Evolutionary conservation across 139 green algal genomes (phyloP), one percentile per base, ranked within the genome.

Genomic region (Chlamydomonas sp.): DNA sequence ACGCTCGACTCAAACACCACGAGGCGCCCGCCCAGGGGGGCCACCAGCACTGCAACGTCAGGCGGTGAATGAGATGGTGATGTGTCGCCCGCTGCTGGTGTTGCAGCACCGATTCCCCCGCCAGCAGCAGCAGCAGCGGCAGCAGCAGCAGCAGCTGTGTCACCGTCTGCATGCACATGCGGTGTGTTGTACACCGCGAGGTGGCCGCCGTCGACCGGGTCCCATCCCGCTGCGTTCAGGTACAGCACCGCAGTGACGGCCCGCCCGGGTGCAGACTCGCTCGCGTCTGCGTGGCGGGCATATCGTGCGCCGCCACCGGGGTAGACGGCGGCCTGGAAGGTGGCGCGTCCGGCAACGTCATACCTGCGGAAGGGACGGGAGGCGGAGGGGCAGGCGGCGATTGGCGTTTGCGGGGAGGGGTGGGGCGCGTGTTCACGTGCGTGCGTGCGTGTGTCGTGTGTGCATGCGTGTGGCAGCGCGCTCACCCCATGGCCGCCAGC

Each of bases 251-350:
- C 87, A 13, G 87, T 93, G 35, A 90, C 26, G 13, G 58, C 57
- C 48, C 83, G 75, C 24, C 71, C 36, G 13, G 84, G 76, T 48
- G 72, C 74, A 49, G 35, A 78, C 13, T 35, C 13, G 22, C 80
- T 85, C 0, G 68, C 72, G 47, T 93, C 87, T 0, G 66, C 34
- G 76, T 93, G 87, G 13, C 87, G 67, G 35, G 88, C 81, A 65
- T 92, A 93, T 10, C 87, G 80, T 0, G 86, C 69, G 2, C 84
- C 85, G 4, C 54, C 67, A 1, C 82, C 87, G 2, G 87, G 87
- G 65, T 92, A 92, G 39, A 75, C 80, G 0, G 84, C 86, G 49
- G 90, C 71, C 79, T 92, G 87, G 35, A 75, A 81, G n/a, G 84
- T 84, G 39, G 69, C 38, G 1, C 70, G 67, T 0, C 87, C 86